Evolutionary conservation across 345 rosid genomes (phyloP), one percentile per base, ranked within the genome.

Genomic region (Boechera stricta): DNA sequence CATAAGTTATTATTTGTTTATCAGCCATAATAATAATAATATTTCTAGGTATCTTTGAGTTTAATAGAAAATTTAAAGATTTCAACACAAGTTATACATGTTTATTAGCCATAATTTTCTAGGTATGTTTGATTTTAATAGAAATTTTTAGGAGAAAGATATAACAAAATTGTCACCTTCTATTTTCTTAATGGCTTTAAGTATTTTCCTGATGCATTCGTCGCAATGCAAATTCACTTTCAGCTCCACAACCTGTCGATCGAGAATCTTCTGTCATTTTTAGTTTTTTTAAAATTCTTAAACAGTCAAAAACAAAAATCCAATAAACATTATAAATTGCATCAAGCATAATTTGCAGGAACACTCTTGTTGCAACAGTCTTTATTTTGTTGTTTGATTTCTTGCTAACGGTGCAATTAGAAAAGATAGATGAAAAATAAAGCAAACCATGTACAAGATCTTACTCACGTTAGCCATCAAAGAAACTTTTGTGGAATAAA

Each of bases 121-220:
- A 2, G 29, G 29, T 28, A 28, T 28, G 3, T 28, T 21, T 18
- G n/a, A 2, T 35, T n/a, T 49, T 28, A 26, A 6, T 2, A 26
- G 29, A 28, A 52, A 12, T 2, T 33, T 26, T 60, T n/a, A 15
- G 5, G 4, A 36, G 16, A 28, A 60, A 16, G 8, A 6, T 35
- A 7, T 7, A 7, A 36, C 41, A 36, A 10, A 36, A 36, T 0
- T 36, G 4, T 44, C 49, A 44, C 49, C 95, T 66, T 86, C 87
- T 60, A 91, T 85, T 75, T 91, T 91, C 87, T 94, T 91, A 76
- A 94, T 89, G 33, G 94, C 93, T 75, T 94, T 90, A 32, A 94
- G 77, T 84, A 94, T 90, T 70, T 91, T 91, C 84, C 82, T 90
- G 79, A 89, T 90, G 63, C 96, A 87, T 66, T 90, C 90, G 0